These are phyloP conservation scores for Lactarius trivialis DNA, from an alignment of 768 basidiomycete species.

Conservation along the genomic window DNA sequence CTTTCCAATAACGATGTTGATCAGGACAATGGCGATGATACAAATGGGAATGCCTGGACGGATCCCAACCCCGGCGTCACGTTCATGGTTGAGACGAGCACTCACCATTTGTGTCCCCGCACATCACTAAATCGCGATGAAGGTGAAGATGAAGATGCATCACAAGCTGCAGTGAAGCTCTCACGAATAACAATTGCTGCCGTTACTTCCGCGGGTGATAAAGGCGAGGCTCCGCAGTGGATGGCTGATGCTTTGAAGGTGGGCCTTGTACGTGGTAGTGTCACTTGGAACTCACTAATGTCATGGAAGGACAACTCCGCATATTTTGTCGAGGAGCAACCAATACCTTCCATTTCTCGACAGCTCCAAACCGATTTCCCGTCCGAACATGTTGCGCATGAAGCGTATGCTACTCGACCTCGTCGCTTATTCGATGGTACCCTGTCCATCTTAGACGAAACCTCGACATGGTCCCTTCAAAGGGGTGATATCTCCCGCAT, in stretches of 20 bases:
- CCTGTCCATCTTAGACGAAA: neutral
- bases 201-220: neutral
- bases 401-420: neutral
- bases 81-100: slow-evolving; percentile 58
- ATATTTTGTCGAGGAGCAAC: slow-evolving; percentile 42
- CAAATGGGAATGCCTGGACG: slow-evolving; percentile 44
- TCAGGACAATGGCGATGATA: slow-evolving; percentile 9
- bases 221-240: slow-evolving; percentile 49
- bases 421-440: neutral
- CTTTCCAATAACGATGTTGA: neutral
- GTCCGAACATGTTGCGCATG: neutral
- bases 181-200: slow-evolving; percentile 23
- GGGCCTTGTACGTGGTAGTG: neutral
- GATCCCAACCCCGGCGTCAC: slow-evolving; percentile 56
- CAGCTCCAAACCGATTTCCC: slow-evolving; percentile 16
- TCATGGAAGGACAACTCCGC: slow-evolving; percentile 45
- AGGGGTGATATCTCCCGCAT: slow-evolving; percentile 52
- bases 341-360: slow-evolving; percentile 38
- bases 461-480: slow-evolving; percentile 31
- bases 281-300: neutral
- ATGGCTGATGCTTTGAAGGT: slow-evolving; percentile 56
- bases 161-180: slow-evolving; percentile 21
- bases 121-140: slow-evolving; percentile 18
- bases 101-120: slow-evolving; percentile 56
- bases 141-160: slow-evolving; percentile 6